Conservation (phyloP, 495 filamentous ascomycete genomes). For the Neurospora sp. region DNA sequence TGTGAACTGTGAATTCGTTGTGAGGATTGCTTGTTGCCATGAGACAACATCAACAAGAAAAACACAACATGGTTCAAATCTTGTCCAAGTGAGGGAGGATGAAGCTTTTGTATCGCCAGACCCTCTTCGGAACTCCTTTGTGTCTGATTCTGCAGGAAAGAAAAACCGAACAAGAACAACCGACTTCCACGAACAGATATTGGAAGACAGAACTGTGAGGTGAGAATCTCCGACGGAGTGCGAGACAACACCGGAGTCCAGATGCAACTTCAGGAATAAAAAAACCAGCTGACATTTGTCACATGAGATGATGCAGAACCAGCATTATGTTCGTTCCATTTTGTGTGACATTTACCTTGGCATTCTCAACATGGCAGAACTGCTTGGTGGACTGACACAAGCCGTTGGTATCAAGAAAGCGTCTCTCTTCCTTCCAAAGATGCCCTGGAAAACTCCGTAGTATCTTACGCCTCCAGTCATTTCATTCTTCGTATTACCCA, state of each 20-base stretch:
- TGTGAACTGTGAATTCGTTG: background rate
- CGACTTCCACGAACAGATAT: background rate
- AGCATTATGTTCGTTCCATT: background rate
- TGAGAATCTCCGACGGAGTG: background rate
- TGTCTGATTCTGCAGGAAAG: too few relatives aligned
- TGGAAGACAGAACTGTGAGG: background rate
- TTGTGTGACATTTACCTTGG: background rate
- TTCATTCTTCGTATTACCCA: background rate
- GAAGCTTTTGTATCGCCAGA: too few relatives aligned
- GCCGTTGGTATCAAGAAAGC: too few relatives aligned
- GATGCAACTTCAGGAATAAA: background rate
- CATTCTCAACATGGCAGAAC: background rate
- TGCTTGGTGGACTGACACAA: background rate
- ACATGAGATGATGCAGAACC: background rate
- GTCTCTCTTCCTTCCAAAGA: too few relatives aligned
- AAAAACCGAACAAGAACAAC: too few relatives aligned
- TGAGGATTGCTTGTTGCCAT: too few relatives aligned
- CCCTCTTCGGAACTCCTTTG: background rate
- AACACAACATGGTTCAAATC: background rate
- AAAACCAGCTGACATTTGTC: background rate
- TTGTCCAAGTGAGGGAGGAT: too few relatives aligned
- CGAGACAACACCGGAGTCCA: background rate
- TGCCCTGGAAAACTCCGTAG: background rate
- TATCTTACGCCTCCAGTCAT: background rate
- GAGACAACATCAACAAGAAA: background rate